Base-by-base conservation (phyloP, 2,329 filamentous ascomycete genomes). In the Arthrinium puccinioides region DNA sequence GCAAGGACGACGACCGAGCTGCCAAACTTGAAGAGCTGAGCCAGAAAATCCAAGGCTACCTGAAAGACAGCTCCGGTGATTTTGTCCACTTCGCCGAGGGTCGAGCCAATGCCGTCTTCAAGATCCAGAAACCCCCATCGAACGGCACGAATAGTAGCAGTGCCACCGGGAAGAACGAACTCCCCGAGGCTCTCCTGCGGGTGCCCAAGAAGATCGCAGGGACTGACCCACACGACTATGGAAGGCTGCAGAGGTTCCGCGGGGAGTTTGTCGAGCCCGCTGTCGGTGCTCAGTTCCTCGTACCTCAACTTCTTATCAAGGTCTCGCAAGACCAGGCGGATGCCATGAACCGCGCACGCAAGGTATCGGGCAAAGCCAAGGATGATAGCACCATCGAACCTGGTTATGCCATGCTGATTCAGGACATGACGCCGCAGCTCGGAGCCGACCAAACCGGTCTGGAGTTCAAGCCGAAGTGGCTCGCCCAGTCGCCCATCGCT, bases 401-500 rank as follows among this genome's bases (percentile, higher is more conserved):
- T 10, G 75, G 82, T 46, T 74, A 77, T 51, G 85, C 79, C 6
- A 74, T 87, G 50, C 61, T 90, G 4, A 72, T 90, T 33, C 81
- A 82, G 42, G 83, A 89, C 52, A 89, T 90, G 83, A 73, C 70
- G 3, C 63, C 67, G 18, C 42, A 45, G 15, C 32, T 57, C 9
- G 9, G 25, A 32, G 30, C 43, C 27, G 57, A 65, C 34, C 48
- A 59, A 6, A 54, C 41, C 10, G 44, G 84, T 21, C 63, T 85
- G 39, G 84, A 90, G 55, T 83, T 90, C 61, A 92, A 92, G 56
- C 85, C 86, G 11, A 92, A 92, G 60, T 92, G 86, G 86, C 72
- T 92, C 19, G 63, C 71, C 8, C 84, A 88, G 55, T 89, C 84
- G 3, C 84, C 81, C 4, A 79, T 76, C 25, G 84, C 85, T 0